Evolutionary conservation across 2,329 filamentous ascomycete species (phyloP).

Genomic region (Colletotrichum aenigma): DNA sequence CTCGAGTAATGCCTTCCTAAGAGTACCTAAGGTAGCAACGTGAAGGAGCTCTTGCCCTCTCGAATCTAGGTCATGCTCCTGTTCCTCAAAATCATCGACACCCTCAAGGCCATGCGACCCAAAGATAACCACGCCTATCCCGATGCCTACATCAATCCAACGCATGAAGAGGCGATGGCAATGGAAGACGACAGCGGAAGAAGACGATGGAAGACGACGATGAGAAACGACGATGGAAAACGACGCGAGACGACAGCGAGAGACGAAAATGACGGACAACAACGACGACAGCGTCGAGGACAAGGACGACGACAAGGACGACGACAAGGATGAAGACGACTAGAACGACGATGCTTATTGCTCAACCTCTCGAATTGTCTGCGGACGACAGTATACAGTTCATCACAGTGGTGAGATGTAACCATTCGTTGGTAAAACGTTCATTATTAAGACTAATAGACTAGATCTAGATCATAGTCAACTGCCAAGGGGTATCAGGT

Average conservation of each 20-base stretch:
- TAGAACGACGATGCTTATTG: neutral
- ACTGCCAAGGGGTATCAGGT: neutral
- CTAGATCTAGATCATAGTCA: neutral
- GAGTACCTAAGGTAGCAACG: no score
- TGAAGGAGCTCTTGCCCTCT: rapidly evolving
- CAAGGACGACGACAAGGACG: no score
- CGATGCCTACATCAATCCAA: rapidly evolving
- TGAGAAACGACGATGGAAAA: neutral
- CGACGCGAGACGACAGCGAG: neutral
- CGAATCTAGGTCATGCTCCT: rapidly evolving
- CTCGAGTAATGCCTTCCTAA: neutral
- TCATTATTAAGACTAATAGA: neutral
- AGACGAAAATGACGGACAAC: neutral
- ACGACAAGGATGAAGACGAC: no score
- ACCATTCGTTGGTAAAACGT: neutral
- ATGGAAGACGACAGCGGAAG: neutral
- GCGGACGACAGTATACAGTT: rapidly evolving
- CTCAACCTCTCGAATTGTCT: rapidly evolving
- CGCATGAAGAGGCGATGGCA: neutral
- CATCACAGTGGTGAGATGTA: no score
- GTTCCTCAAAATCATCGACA: neutral
- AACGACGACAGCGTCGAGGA: no score
- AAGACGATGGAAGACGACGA: no score
- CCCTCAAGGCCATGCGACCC: rapidly evolving
- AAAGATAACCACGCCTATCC: neutral